These are phyloP conservation scores for Aspergillus affinis DNA, from an alignment of 495 filamentous ascomycete species.

Conservation along the genomic window DNA sequence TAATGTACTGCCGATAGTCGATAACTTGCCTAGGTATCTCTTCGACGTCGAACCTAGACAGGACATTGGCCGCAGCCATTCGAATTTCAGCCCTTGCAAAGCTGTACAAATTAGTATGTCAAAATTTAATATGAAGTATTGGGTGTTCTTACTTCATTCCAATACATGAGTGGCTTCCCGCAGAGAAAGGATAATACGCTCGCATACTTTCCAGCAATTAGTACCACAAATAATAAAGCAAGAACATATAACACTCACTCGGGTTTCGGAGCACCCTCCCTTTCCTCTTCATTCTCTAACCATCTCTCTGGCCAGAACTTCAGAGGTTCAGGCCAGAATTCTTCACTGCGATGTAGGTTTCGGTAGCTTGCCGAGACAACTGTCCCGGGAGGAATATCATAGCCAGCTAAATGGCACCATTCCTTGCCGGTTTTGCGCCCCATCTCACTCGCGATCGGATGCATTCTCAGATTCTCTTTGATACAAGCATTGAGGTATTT, in stretches of 20 bases:
- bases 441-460: slow-evolving; percentile 14
- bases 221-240: background rate
- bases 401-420: background rate
- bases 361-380: slow-evolving; percentile 9
- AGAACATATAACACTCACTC: background rate
- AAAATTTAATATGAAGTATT: background rate
- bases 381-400: slow-evolving; percentile 2
- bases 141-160: slow-evolving; percentile 3
- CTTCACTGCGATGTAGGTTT: slow-evolving; percentile 9
- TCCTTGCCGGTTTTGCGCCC: slow-evolving; percentile 4
- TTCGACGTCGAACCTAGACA: slow-evolving; percentile 1
- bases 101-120: slow-evolving; percentile 1
- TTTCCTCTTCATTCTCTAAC: slow-evolving; percentile 13
- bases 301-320: slow-evolving; percentile 17
- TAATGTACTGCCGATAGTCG: slow-evolving; percentile 10
- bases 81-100: slow-evolving; percentile 10
- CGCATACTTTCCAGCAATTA: background rate
- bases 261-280: background rate
- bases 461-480: slow-evolving; percentile 12
- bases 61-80: slow-evolving; percentile 3
- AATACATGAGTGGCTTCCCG: slow-evolving; percentile 5
- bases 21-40: slow-evolving; percentile 4
- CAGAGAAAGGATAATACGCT: slow-evolving; percentile 10
- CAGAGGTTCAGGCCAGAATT: slow-evolving; percentile 5
- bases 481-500: slow-evolving; percentile 16